Base-by-base conservation (phyloP, 2,329 filamentous ascomycete species). In the Diaporthe vexans region DNA sequence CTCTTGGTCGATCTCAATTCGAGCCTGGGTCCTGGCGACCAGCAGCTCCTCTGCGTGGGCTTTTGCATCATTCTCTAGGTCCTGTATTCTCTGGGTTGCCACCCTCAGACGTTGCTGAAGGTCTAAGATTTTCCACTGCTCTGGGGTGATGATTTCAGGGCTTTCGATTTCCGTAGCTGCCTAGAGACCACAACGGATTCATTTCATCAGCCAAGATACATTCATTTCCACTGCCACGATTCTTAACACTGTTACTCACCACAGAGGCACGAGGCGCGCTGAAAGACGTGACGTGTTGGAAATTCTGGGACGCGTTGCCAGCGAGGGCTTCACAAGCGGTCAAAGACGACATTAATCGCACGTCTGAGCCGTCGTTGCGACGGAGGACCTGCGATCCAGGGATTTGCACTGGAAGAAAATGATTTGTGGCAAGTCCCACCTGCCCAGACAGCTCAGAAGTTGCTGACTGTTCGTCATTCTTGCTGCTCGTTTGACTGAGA, bases 21-120 rank as follows among this genome's bases (percentile, higher is more conserved):
- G 37, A 11, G 63, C 29, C n/a, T 68, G 63, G 2, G 7, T 40
- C 13, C 15, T 68, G n/a, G 63, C 63, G 9, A 68, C 46, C 7
- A 68, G 10, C 13, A 68, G 46, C 33, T 68, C 63, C n/a, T 68
- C 63, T 6, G 21, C 15, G 8, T 68, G 46, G 19, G 13, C 8
- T 40, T 17, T 54, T 26, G 46, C 46, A 10, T 68, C 29, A 35
- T 54, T 33, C 46, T 68, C 63, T 13, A 68, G n/a, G 17, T 54
- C 33, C 33, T 54, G 21, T 3, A 52, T 26, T 37, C 46, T 68
- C 43, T 51, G 63, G 4, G 7, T 68, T 26, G 63, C 63, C 1
- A 9, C 33, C 19, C n/a, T 68, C 46, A 68, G n/a, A 2, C 63
- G 63, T 29, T 68, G 63, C 63, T 68, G 33, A n/a, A 68, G 63